Evolutionary conservation across 2,329 filamentous ascomycete species (phyloP).

Genomic region (Ophiocordyceps camponoti-rufipedis): DNA sequence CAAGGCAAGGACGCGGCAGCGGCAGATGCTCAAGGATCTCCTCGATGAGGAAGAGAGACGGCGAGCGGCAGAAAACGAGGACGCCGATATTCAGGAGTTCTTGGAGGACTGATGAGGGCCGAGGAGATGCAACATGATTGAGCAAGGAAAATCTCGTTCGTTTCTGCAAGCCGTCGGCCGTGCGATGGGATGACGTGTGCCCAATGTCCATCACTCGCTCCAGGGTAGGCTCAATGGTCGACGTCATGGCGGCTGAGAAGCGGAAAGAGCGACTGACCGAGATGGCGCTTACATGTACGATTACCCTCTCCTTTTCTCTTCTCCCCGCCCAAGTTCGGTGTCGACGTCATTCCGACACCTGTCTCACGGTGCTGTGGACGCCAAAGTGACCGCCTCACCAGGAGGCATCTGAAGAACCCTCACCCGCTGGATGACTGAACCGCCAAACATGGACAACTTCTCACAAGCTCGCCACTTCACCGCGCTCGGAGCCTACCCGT

Average conservation of each 20-base stretch:
- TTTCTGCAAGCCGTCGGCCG: background rate
- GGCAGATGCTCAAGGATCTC: constrained; percentile 45
- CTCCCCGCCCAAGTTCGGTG: background rate
- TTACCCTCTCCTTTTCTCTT: background rate
- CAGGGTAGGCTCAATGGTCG: background rate
- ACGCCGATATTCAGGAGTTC: constrained; percentile 60
- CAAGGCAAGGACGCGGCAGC: constrained; percentile 51
- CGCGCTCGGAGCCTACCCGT: constrained; percentile 22
- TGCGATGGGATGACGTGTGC: background rate
- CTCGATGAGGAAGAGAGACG: constrained; percentile 44
- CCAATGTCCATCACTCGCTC: background rate
- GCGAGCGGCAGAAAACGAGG: constrained; percentile 44
- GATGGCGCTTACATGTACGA: background rate
- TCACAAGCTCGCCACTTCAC: constrained; percentile 32
- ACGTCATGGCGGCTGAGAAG: background rate
- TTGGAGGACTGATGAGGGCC: constrained; percentile 27
- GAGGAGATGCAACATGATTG: background rate
- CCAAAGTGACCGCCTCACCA: background rate
- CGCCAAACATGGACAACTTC: constrained; percentile 24
- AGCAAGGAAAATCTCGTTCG: background rate
- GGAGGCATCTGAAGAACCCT: background rate
- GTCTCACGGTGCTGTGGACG: background rate
- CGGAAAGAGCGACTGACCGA: background rate
- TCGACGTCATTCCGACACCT: constrained; percentile 1
- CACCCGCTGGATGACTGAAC: constrained; percentile 4